Percentiles rank a stretch among this genome's conserved stretches.
These are phyloP conservation scores for Rhizopus delemar DNA, from an alignment of 371 early-diverging fungal species.

Conservation along the genomic window DNA sequence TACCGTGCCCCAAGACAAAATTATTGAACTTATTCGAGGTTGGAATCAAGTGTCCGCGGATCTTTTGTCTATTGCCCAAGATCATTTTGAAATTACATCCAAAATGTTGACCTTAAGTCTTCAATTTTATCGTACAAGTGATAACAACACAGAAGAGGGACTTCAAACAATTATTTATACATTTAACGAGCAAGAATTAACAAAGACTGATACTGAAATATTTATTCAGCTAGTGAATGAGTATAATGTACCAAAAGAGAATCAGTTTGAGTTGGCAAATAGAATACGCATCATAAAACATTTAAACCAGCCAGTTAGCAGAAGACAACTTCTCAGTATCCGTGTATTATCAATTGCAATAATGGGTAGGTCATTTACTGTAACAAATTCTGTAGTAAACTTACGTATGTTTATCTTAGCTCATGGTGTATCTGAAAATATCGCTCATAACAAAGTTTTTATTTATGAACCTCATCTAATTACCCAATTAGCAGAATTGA, in stretches of 20 bases:
- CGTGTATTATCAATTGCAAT: constrained; percentile 81
- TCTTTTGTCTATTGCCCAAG: constrained; percentile 45
- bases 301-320: constrained; percentile 45
- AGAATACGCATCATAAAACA: constrained; percentile 75
- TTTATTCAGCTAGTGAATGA: constrained; percentile 49
- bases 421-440: constrained; percentile 66
- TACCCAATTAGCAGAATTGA: constrained; percentile 70
- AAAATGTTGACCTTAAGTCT: constrained; percentile 54
- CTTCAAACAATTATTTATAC: constrained; percentile 23
- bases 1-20: constrained; percentile 62
- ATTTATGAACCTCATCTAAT: constrained; percentile 86
- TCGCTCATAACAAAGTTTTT: constrained; percentile 75
- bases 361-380: constrained; percentile 52
- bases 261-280: constrained; percentile 78
- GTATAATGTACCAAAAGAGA: constrained; percentile 75
- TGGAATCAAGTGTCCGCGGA: constrained; percentile 58
- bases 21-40: constrained; percentile 61
- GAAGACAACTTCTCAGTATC: constrained; percentile 65
- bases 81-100: constrained; percentile 48
- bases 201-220: constrained; percentile 43
- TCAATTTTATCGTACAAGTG: constrained; percentile 64
- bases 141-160: constrained; percentile 17
- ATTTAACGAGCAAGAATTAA: constrained; percentile 11
- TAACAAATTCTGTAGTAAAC: not conserved
- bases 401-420: constrained; percentile 29